Conservation (phyloP, 768 basidiomycete genomes). For the Kwoniella shandongensis region DNA sequence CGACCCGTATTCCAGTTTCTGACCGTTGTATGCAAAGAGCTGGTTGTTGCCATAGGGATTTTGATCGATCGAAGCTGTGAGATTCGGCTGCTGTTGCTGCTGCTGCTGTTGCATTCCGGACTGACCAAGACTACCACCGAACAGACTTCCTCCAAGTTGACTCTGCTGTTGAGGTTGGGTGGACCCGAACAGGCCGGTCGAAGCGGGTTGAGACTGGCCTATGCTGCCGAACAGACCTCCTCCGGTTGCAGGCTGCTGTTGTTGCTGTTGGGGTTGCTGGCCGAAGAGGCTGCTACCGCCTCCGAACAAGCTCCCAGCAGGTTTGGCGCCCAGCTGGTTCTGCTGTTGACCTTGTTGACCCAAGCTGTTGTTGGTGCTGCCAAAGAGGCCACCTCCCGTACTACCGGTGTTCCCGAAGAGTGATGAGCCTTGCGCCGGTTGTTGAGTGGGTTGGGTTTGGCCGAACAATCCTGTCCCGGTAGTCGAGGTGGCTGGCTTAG, state of each 20-base stretch:
- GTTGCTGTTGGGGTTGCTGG: conserved; percentile 38
- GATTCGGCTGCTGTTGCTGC: conserved; percentile 58
- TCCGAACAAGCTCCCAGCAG: conserved; percentile 39
- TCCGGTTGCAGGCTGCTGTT: conserved; percentile 38
- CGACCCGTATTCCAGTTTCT: conserved; percentile 40
- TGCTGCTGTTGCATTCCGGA: conserved; percentile 59
- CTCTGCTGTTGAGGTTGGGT: conserved; percentile 53
- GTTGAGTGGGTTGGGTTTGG: conserved; percentile 23
- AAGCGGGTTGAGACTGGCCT: conserved; percentile 52
- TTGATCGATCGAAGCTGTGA: conserved; percentile 86
- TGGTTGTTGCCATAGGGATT: conserved; percentile 56
- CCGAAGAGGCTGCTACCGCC: conserved; percentile 40
- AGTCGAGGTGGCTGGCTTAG: conserved; percentile 27
- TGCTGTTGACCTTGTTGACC: conserved; percentile 53
- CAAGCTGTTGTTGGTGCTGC: conserved; percentile 44
- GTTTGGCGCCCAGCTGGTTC: conserved; percentile 28
- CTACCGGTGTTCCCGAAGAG: conserved; percentile 29
- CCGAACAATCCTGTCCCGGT: conserved; percentile 54
- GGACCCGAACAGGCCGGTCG: conserved; percentile 48
- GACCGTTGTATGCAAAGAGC: conserved; percentile 52
- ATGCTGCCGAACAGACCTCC: conserved; percentile 53
- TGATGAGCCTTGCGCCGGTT: conserved; percentile 12
- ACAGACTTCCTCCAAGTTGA: conserved; percentile 56
- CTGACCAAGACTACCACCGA: conserved; percentile 55
- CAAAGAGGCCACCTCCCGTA: conserved; percentile 42